These are phyloP conservation scores for Pythium pyrilobum DNA, from an alignment of 352 stramenopile species.

Conservation along the genomic window DNA sequence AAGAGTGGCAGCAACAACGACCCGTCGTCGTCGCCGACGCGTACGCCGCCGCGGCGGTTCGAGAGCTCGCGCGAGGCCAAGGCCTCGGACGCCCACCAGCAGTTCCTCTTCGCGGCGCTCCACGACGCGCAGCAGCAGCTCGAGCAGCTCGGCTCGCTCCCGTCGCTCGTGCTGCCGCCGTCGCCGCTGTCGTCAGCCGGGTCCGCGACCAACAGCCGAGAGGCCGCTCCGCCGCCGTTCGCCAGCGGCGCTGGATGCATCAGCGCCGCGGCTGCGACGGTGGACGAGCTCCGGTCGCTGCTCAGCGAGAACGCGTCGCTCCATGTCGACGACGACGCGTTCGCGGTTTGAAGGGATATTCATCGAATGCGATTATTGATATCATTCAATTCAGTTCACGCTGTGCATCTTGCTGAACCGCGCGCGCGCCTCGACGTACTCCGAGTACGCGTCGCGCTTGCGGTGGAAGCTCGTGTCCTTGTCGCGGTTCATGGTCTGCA, in stretches of 20 bases:
- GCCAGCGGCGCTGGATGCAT: too few relatives aligned
- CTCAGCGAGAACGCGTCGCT: conserved; percentile 24
- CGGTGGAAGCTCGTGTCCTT: conserved; percentile 73
- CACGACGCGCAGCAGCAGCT: conserved; percentile 58
- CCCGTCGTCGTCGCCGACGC: conserved; percentile 3
- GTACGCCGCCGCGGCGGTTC: conserved; percentile 23
- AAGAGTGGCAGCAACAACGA: conserved; percentile 10
- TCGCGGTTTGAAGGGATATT: background rate
- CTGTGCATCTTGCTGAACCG: conserved; percentile 89
- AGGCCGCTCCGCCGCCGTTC: too few relatives aligned
- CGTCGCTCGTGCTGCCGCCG: conserved; percentile 30
- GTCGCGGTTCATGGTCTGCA: conserved; percentile 69
- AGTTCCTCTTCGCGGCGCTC: conserved; percentile 55
- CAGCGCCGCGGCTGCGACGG: background rate
- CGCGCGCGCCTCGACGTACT: conserved; percentile 83
- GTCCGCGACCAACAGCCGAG: too few relatives aligned
- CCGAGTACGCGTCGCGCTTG: conserved; percentile 83
- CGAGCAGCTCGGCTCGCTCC: conserved; percentile 46
- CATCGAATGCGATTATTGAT: background rate
- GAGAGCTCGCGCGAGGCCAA: conserved; percentile 46
- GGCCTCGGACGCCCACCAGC: conserved; percentile 48
- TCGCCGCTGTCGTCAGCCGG: too few relatives aligned
- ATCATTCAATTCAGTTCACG: conserved; percentile 42
- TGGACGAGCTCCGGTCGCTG: conserved; percentile 16
- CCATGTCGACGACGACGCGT: background rate